Conservation (phyloP, 2,329 filamentous ascomycete genomes). For the Fusarium hostae region DNA sequence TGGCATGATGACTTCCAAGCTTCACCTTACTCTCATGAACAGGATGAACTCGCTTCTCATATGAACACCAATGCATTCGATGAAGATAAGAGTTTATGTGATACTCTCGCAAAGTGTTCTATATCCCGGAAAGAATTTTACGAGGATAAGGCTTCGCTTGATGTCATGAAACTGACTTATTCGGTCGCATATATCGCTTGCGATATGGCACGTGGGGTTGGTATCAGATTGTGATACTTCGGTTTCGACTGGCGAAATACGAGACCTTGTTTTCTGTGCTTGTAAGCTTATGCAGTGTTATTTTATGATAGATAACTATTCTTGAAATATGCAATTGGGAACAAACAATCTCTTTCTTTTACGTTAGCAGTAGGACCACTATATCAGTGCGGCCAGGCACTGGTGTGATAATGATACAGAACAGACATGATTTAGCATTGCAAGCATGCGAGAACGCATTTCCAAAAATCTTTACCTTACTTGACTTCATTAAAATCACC, state of each 20-base stretch:
- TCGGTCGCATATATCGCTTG: neutral
- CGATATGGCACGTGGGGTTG: neutral
- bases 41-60: neutral
- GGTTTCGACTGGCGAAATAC: neutral
- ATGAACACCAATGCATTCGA: neutral
- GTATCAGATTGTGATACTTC: neutral
- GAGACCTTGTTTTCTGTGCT: neutral
- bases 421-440: neutral
- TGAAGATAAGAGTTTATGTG: neutral
- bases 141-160: neutral
- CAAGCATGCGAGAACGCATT: neutral
- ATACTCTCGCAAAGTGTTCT: neutral
- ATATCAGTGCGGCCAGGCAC: neutral
- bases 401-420: neutral
- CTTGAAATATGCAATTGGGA: neutral
- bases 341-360: too few relatives aligned
- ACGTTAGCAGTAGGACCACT: too few relatives aligned
- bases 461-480: too few relatives aligned
- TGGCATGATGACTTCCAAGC: slow-evolving; percentile 14
- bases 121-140: too few relatives aligned
- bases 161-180: neutral
- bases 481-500: neutral
- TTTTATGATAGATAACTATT: neutral
- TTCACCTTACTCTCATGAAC: neutral
- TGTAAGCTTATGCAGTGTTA: neutral